A percentile compares a stretch with the other conserved stretches of the same genome.
Conservation (phyloP, 108 stramenopile species). For the Cyclotella atomus region DNA sequence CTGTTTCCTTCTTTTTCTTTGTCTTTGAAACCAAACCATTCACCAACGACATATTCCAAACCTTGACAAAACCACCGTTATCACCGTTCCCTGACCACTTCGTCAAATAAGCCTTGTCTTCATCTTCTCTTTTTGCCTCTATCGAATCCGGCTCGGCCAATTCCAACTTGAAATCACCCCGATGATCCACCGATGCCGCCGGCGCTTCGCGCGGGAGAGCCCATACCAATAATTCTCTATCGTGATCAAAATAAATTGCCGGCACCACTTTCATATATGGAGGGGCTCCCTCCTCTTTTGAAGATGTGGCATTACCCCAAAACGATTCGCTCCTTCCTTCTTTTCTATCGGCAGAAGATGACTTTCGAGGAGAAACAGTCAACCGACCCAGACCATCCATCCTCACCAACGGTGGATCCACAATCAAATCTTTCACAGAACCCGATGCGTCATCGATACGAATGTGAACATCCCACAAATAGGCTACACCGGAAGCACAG, state of each 20-base stretch:
- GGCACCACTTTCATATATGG: constrained; percentile 37
- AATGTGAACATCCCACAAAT: constrained; percentile 54
- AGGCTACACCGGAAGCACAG: constrained; percentile 63
- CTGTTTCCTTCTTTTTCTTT: not conserved
- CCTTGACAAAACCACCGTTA: constrained; percentile 50
- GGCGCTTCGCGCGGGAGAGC: constrained; percentile 48
- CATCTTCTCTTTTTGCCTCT: constrained; percentile 21
- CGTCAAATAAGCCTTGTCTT: constrained; percentile 18
- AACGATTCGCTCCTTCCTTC: constrained; percentile 27
- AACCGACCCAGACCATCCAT: constrained; percentile 56
- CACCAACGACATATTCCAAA: constrained; percentile 37
- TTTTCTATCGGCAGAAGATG: constrained; percentile 16
- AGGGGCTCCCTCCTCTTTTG: constrained; percentile 38
- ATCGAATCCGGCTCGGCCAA: constrained; percentile 12
- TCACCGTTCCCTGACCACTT: constrained; percentile 27
- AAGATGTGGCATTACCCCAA: constrained; percentile 25
- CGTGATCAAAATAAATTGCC: constrained; percentile 57
- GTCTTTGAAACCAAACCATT: constrained; percentile 6
- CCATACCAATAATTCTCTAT: constrained; percentile 74
- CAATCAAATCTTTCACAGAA: constrained; percentile 37
- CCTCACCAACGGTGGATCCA: constrained; percentile 51
- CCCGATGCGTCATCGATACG: constrained; percentile 30
- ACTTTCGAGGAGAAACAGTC: constrained; percentile 39
- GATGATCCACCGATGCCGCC: constrained; percentile 32
- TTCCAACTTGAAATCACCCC: constrained; percentile 28